Percentiles rank a stretch among this genome's conserved stretches.
Conservation (phyloP, 1,139 yeast genomes). For the Candida sp. region DNA sequence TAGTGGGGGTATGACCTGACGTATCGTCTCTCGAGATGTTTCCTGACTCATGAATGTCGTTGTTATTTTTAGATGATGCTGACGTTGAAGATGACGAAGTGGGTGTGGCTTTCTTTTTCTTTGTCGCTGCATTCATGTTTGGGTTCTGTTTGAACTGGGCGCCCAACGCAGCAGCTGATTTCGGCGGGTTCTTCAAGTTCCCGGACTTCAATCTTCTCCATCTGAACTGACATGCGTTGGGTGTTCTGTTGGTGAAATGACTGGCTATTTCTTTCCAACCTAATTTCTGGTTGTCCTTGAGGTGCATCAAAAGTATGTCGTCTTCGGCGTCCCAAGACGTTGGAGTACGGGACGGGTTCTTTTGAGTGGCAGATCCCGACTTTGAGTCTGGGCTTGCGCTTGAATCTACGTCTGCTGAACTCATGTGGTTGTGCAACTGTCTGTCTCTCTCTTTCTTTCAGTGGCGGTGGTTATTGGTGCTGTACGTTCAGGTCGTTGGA, state of each 20-base stretch:
- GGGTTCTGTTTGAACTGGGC: conserved; percentile 16
- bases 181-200: conserved; percentile 60
- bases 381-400: conserved; percentile 6
- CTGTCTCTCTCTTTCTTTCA: no score
- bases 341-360: conserved; percentile 50
- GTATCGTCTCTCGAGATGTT: conserved; percentile 1
- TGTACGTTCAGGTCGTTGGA: not conserved
- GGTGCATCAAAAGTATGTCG: conserved; percentile 66
- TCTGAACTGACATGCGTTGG: conserved; percentile 80
- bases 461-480: not conserved
- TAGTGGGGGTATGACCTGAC: not conserved
- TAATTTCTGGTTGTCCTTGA: conserved; percentile 70
- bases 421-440: conserved; percentile 5
- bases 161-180: conserved; percentile 35
- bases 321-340: conserved; percentile 82
- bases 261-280: conserved; percentile 83
- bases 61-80: conserved; percentile 15
- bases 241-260: conserved; percentile 72
- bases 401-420: conserved; percentile 10
- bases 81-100: conserved; percentile 11
- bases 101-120: conserved; percentile 27
- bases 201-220: conserved; percentile 78
- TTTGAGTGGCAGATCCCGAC: conserved; percentile 13
- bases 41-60: conserved; percentile 8
- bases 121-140: conserved; percentile 13